Evolutionary conservation across 148 eudicot species (phyloP), one percentile per base, ranked within the genome.

Genomic region (Dianthus caryophyllus): DNA sequence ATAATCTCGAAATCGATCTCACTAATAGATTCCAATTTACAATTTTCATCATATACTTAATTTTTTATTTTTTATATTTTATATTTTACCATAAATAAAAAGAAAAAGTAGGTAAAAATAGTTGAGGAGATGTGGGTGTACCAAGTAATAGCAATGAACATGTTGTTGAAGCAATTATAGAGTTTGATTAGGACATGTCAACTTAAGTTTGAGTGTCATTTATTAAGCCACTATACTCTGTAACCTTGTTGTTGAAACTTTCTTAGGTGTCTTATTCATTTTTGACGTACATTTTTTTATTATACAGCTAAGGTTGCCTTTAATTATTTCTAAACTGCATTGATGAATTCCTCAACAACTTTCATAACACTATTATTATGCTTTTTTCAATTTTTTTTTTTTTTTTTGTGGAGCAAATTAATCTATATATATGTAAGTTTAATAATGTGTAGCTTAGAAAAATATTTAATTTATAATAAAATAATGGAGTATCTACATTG

Each of bases 121-220:
- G 4, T 33, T 20, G 0, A 4, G 43, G 43, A 48, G 5, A 29
- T 29, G 69, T 24, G 24, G 57, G 31, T 25, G 43, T 71, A 58
- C 51, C 27, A 52, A 52, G 68, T 52, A 71, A 39, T 41, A 63
- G 17, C 22, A 55, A 69, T 72, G 64, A 55, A 65, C 56, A 47
- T 72, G 70, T 15, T 55, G 75, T 26, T 72, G 64, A 65, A 64
- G 64, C 65, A 64, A 17, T 64, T 65, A 15, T 12, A 48, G 70
- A 56, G 13, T 56, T 29, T 46, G 75, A 72, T 65, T 54, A 72
- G 22, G 75, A 65, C 75, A 65, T 72, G 70, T 72, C 75, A 72
- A 64, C 75, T 65, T 72, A 47, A 65, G 75, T 72, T 72, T n/a
- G n/a, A 22, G 56, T 54, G 56, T 65, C 69, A 72, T 54, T 72